phyloP scores from a whole-genome alignment of 2,329 filamentous ascomycete species.

The Fusarium miscanthi region DNA sequence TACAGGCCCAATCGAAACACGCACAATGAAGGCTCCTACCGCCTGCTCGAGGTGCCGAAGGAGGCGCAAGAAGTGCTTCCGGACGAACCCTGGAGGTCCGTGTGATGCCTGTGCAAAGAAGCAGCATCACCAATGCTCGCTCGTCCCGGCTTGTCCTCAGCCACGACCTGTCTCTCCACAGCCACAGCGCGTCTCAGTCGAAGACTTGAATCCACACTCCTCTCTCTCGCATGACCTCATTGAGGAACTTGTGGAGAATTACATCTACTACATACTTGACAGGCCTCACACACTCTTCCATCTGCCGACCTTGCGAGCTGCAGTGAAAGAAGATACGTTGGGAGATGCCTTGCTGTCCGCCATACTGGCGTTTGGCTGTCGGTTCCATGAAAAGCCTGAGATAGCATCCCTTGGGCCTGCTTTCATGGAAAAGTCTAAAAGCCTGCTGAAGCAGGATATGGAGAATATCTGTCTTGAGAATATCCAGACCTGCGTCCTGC shows the following conservation, averaged over 20 bases:
- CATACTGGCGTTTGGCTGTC: constrained; percentile 6
- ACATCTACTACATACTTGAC: constrained; percentile 15
- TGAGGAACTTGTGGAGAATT: constrained; percentile 12
- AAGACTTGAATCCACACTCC: neutral
- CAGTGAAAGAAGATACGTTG: neutral
- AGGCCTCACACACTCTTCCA: constrained; percentile 4
- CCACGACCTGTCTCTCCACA: neutral
- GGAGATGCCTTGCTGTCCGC: constrained; percentile 4
- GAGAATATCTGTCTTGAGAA: constrained; percentile 15
- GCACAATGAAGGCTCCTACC: neutral
- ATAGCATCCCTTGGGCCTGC: neutral
- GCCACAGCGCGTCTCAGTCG: neutral
- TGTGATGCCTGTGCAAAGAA: constrained; percentile 9
- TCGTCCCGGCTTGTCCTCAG: neutral
- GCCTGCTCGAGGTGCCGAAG: constrained; percentile 11
- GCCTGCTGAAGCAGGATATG: neutral
- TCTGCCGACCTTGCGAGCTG: neutral
- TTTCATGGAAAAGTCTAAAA: constrained; percentile 7
- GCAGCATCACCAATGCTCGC: neutral
- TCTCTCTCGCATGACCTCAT: constrained; percentile 12
- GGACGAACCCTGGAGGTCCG: neutral
- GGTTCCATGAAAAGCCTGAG: neutral
- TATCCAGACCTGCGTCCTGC: constrained; percentile 5
- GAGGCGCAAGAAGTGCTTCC: constrained; percentile 12
- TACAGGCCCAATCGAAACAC: neutral